These are phyloP conservation scores for Eragrostis nindensis DNA, from an alignment of 176 grass and related monocot genomes.

Conservation along the genomic window DNA sequence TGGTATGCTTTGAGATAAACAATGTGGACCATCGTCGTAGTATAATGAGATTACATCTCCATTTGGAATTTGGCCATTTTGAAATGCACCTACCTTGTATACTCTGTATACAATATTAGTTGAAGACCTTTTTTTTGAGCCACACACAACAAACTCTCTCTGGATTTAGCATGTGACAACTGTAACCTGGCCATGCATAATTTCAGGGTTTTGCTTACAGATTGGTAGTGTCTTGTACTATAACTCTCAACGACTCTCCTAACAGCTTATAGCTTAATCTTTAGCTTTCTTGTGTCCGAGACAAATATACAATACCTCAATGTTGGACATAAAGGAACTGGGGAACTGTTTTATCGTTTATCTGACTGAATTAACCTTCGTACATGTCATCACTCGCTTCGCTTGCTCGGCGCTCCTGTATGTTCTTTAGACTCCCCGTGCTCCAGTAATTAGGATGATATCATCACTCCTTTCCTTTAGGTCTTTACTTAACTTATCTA, in stretches of 20 bases:
- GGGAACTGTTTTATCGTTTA: not conserved
- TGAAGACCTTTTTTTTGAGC: not conserved
- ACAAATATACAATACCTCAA: slow-evolving; percentile 4
- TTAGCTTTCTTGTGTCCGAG: not conserved
- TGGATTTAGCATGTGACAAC: not conserved
- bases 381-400: not conserved
- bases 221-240: slow-evolving; percentile 2
- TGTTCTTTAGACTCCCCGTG: not conserved
- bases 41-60: not conserved
- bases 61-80: not conserved
- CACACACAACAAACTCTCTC: not conserved
- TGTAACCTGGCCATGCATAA: not conserved
- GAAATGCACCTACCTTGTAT: not conserved
- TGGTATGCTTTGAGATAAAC: slow-evolving; percentile 11
- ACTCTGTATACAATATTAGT: not conserved
- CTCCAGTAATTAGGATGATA: not conserved
- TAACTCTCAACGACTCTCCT: not conserved
- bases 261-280: not conserved
- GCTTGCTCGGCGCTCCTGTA: not conserved
- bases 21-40: not conserved
- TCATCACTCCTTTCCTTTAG: not conserved
- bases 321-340: not conserved
- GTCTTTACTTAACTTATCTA: not conserved
- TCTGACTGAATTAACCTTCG: not conserved
- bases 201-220: slow-evolving; percentile 10